Percentiles rank a stretch among this genome's conserved stretches.
Evolutionary conservation across 2,329 filamentous ascomycete genomes (phyloP).

Genomic region (Sordariomycetes sp.): DNA sequence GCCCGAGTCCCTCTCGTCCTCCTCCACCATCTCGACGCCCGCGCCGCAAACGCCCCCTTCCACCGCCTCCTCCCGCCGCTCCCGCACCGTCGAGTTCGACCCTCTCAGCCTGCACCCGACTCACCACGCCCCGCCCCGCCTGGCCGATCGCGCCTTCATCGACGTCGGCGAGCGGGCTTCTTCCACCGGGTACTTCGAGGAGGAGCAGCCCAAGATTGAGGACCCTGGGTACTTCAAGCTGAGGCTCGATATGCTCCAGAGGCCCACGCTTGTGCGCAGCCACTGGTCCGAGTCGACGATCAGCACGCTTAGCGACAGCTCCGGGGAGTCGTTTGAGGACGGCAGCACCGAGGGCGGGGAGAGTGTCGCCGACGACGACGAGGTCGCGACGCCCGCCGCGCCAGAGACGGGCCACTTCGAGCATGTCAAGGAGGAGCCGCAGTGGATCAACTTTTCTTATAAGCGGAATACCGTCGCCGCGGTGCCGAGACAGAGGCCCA

Average conservation of each 20-base stretch:
- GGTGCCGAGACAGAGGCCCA: constrained; percentile 16
- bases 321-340: not conserved
- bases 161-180: constrained; percentile 14
- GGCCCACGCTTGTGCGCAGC: constrained; percentile 18
- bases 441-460: constrained; percentile 21
- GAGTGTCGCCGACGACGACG: constrained; percentile 8
- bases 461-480: constrained; percentile 15
- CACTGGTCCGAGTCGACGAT: constrained; percentile 30
- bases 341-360: constrained; percentile 8
- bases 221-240: constrained; percentile 18
- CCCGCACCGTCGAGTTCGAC: constrained; percentile 14
- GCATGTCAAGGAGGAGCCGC: not conserved
- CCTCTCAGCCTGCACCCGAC: constrained; percentile 20
- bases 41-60: constrained; percentile 7
- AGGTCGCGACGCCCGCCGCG: constrained; percentile 6
- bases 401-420: not conserved
- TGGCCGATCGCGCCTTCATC: constrained; percentile 13
- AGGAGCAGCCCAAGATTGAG: not conserved
- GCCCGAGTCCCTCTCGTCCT: constrained; percentile 17
- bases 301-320: constrained; percentile 13
- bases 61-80: constrained; percentile 9
- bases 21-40: constrained; percentile 10
- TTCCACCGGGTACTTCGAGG: not conserved
- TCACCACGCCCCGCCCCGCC: constrained; percentile 10
- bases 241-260: constrained; percentile 10